phyloP scores from a whole-genome alignment of 352 stramenopile species.

The Phytopythium montanum region DNA sequence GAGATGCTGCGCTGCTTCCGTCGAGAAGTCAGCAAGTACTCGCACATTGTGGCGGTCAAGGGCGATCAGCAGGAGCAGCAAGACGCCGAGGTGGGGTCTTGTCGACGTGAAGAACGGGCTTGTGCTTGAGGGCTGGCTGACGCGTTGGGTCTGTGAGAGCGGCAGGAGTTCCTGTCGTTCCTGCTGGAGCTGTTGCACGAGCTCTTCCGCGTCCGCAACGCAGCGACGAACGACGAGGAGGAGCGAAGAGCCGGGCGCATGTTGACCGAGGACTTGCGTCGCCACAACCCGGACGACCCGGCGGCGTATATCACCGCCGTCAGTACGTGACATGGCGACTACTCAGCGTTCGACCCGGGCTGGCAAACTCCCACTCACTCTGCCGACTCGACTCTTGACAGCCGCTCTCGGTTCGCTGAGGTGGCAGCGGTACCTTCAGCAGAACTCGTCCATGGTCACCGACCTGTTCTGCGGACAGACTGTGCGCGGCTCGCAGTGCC shows the following conservation, averaged over 20 bases:
- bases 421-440: conserved; percentile 51
- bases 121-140: background rate
- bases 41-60: conserved; percentile 35
- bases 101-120: background rate
- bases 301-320: conserved; percentile 57
- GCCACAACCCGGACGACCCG: conserved; percentile 35
- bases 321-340: conserved; percentile 26
- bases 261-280: conserved; percentile 21
- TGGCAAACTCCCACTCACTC: background rate
- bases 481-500: conserved; percentile 75
- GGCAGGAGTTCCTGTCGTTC: conserved; percentile 64
- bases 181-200: conserved; percentile 69
- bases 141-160: background rate
- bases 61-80: conserved; percentile 63
- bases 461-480: conserved; percentile 69
- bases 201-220: conserved; percentile 23
- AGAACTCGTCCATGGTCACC: conserved; percentile 66
- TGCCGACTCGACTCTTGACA: conserved; percentile 10
- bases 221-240: conserved; percentile 14
- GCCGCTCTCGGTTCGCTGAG: conserved; percentile 49
- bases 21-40: conserved; percentile 36
- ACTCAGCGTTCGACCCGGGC: accelerated
- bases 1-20: conserved; percentile 22
- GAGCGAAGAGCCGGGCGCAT: conserved; percentile 14
- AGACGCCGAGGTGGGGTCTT: conserved; percentile 48